Percentiles rank a stretch among this genome's conserved stretches.
These are phyloP conservation scores for Willaertia magna DNA, from an alignment of 208 protist species.

Conservation along the genomic window DNA sequence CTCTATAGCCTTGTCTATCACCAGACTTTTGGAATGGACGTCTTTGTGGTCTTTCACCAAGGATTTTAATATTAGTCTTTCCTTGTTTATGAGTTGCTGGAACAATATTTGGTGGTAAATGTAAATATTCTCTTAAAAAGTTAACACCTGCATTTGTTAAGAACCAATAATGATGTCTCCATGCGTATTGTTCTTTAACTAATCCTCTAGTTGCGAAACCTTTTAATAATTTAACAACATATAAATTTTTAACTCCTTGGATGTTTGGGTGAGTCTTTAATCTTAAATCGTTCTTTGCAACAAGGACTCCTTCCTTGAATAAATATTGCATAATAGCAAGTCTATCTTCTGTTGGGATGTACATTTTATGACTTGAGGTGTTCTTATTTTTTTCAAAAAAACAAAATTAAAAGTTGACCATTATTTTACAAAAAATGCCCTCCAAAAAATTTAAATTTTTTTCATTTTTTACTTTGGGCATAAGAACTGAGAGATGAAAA, in stretches of 20 bases:
- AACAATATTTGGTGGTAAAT: conserved; percentile 60
- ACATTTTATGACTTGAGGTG: not conserved
- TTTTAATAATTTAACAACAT: conserved; percentile 22
- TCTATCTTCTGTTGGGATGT: not conserved
- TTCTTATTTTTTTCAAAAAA: too few relatives aligned
- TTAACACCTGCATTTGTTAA: conserved; percentile 71
- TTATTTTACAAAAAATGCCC: too few relatives aligned
- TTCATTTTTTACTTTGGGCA: too few relatives aligned
- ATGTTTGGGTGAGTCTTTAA: conserved; percentile 29
- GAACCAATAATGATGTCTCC: conserved; percentile 83
- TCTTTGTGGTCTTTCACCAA: not conserved
- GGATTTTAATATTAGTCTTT: not conserved
- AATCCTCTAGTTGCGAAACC: conserved; percentile 22
- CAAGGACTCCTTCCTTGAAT: conserved; percentile 34
- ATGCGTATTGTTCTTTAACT: conserved; percentile 79
- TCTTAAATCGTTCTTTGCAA: conserved; percentile 34
- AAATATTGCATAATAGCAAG: conserved; percentile 2
- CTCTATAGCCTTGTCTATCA: not conserved
- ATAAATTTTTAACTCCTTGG: conserved; percentile 17
- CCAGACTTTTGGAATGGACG: not conserved
- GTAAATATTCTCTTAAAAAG: conserved; percentile 76
- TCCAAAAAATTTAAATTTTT: too few relatives aligned
- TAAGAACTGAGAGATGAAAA: too few relatives aligned
- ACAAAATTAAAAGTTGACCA: too few relatives aligned
- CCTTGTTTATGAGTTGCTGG: conserved; percentile 27